Conservation (phyloP, 192 early-diverging fungal genomes). For the Paraglomus occultum region DNA sequence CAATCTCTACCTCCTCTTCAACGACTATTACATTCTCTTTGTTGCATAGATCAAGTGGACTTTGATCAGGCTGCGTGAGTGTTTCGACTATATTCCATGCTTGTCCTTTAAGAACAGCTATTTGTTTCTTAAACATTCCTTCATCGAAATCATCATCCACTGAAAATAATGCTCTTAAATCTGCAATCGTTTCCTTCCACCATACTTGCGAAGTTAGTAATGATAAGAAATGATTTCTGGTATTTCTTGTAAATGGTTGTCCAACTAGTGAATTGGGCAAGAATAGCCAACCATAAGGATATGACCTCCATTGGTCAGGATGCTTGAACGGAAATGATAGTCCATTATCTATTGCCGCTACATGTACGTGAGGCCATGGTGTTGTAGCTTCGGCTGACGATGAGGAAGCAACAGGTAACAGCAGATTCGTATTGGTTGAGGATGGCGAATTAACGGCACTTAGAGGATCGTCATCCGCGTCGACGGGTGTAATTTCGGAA, state of each 20-base stretch:
- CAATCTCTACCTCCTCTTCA: constrained; percentile 47
- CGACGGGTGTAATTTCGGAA: too few species aligned
- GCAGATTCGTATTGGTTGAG: constrained; percentile 18
- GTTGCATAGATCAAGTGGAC: constrained; percentile 52
- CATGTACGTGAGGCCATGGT: constrained; percentile 54
- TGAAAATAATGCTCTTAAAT: constrained; percentile 62
- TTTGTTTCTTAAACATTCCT: constrained; percentile 78
- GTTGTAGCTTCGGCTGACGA: too few species aligned
- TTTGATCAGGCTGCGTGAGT: constrained; percentile 53
- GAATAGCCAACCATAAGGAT: constrained; percentile 88
- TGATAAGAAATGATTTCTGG: constrained; percentile 63
- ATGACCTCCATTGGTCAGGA: constrained; percentile 83
- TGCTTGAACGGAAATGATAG: constrained; percentile 94
- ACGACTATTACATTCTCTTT: constrained; percentile 46
- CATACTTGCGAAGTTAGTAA: constrained; percentile 67
- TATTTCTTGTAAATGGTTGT: constrained; percentile 68
- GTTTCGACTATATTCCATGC: constrained; percentile 80
- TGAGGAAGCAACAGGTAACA: constrained; percentile 10
- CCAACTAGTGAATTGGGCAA: constrained; percentile 62
- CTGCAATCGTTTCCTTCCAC: constrained; percentile 76
- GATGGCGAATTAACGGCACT: too few species aligned
- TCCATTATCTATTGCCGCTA: constrained; percentile 92
- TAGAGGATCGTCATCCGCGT: too few species aligned
- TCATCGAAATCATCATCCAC: constrained; percentile 78
- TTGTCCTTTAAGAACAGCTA: constrained; percentile 82